Conservation (phyloP, 495 filamentous ascomycete genomes). For the Aspergillus sclerotioniger region DNA sequence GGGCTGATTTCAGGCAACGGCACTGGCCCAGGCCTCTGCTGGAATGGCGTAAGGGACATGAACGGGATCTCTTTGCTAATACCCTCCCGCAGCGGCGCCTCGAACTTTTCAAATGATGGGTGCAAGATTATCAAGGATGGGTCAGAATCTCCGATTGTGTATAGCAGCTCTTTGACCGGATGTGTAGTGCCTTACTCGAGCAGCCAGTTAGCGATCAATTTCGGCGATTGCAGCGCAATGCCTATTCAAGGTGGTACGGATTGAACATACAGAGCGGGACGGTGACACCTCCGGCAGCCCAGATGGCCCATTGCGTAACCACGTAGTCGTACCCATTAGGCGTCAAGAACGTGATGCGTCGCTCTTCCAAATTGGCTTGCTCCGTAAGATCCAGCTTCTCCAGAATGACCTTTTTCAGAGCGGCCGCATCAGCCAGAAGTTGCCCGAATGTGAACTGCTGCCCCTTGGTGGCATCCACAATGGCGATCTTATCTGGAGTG, state of each 20-base stretch:
- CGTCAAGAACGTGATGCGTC: constrained; percentile 76
- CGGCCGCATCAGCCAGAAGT: constrained; percentile 71
- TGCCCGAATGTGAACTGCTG: constrained; percentile 75
- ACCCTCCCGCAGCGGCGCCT: constrained; percentile 30
- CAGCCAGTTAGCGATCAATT: constrained; percentile 12
- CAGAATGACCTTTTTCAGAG: constrained; percentile 60
- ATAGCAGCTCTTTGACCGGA: constrained; percentile 42
- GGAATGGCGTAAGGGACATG: constrained; percentile 34
- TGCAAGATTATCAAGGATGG: constrained; percentile 44
- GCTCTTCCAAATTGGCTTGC: constrained; percentile 60
- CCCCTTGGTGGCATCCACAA: constrained; percentile 70
- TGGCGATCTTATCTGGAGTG: constrained; percentile 64
- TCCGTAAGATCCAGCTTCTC: constrained; percentile 42
- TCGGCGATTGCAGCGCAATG: background rate
- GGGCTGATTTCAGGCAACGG: constrained; percentile 32
- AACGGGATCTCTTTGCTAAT: constrained; percentile 29
- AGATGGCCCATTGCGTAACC: constrained; percentile 58
- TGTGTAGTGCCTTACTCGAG: constrained; percentile 43
- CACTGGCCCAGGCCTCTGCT: constrained; percentile 15
- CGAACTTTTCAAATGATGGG: constrained; percentile 36
- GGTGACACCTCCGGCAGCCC: constrained; percentile 42
- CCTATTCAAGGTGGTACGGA: background rate
- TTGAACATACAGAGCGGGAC: constrained; percentile 37
- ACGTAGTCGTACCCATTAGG: constrained; percentile 95
- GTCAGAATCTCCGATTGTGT: constrained; percentile 43